Base-by-base conservation (phyloP, 2,329 filamentous ascomycete species). In the Chrysoporthe cubensis region DNA sequence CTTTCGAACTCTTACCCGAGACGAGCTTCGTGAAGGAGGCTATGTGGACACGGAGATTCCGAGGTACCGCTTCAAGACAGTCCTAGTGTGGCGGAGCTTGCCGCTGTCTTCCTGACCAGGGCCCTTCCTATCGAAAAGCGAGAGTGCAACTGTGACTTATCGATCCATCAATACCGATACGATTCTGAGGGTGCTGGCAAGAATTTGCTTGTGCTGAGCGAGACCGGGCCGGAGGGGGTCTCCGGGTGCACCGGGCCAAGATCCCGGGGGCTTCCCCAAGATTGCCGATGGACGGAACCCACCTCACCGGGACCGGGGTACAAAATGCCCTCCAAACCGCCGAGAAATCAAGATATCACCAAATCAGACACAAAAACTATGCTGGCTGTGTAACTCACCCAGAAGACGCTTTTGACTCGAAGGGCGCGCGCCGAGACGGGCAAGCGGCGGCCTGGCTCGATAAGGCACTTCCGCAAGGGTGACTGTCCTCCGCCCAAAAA, bases 381-480 rank as follows among this genome's bases (percentile, higher is more conserved):
- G 37, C 46, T 63, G 46, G n/a, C 40, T 14, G 34, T 46, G 21
- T 8, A n/a, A 16, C 16, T n/a, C 40, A 11, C 57, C 2, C 57
- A 57, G 11, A 34, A 40, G 7, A 40, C 6, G 43, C 8, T 37
- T 18, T 21, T 62, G 46, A 14, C 3, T 44, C 26, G 3, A n/a
- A n/a, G 14, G 40, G 40, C 37, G 37, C 34, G 42, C 16, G 40
- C 37, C 61, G 40, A 44, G 43, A 37, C 16, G 34, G 32, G 13
- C 21, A 32, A 18, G 26, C 11, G 52, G 62, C 54, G 40, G 37
- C 54, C 54, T 21, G 46, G 13, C 62, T 65, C 21, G n/a, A 65
- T 37, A 40, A 26, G 62, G 62, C 43, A 58, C 52, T 37, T 65
- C 62, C 62, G 62, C 43, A 21, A 65, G 62, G 62, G 62, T 40